Base-by-base conservation (phyloP, 2,329 filamentous ascomycete genomes). In the Aphanoascus verrucosus region DNA sequence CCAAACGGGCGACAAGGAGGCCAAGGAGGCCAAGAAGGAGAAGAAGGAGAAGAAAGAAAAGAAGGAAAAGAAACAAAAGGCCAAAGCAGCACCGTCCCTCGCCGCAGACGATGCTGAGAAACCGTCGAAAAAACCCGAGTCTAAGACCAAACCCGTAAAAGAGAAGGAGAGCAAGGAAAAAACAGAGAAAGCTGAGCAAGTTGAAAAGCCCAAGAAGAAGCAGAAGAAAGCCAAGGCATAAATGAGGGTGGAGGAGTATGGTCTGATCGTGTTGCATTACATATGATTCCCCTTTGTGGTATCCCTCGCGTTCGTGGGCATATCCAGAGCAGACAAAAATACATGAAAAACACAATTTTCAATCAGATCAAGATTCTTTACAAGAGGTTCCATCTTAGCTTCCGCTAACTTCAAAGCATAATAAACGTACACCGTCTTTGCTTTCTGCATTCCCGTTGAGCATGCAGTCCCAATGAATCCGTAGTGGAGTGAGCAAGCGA, bases 151-250 rank as follows among this genome's bases (percentile, higher is more conserved):
- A 42, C 14, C 28, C 19, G 11, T 20, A 12, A 34, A 19, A 32
- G 50, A 31, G 19, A 54, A 49, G 20, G 50, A 48, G 52, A 57
- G 58, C 20, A 57, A 61, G 40, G 37, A 48, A 31, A 40, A 49
- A 40, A 34, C 32, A 35, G 35, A 46, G 34, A 49, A 55, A 45
- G 54, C 15, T 44, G 32, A 42, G 17, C n/a, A n/a, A 42, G 40
- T 14, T 20, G 41, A 44, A 23, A 44, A 37, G 17, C 11, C 23
- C 11, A 51, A 51, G 31, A 66, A 65, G 56, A 65, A 59, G 56
- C 67, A 66, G 34, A 66, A 67, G 55, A 66, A 61, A 56, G 57
- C 55, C 38, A 70, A 68, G 61, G 58, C 52, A 37, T 68, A 67
- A 62, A 37, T 34, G 19, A 28, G 5, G 15, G 12, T 23, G 15